These are phyloP conservation scores for Syncephalastrum monosporum DNA, from an alignment of 371 early-diverging fungal genomes.

Conservation along the genomic window DNA sequence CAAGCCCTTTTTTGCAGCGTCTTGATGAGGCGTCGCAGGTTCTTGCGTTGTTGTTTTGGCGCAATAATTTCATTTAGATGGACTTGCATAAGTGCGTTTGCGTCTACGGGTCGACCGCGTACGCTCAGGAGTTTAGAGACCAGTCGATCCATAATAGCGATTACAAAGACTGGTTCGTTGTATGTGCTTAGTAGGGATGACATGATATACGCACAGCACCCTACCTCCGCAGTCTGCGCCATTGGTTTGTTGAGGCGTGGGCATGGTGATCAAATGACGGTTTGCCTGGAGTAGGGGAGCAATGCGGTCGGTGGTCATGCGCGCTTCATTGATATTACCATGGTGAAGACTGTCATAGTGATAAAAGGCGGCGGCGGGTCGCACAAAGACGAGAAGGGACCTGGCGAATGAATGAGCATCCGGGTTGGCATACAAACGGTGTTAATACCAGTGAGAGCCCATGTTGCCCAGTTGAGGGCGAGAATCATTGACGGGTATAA, in stretches of 20 bases:
- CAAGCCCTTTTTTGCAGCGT: too few species aligned
- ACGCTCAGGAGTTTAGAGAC: conserved; percentile 3
- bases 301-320: conserved; percentile 18
- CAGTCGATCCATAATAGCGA: conserved; percentile 36
- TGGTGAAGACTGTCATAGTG: conserved; percentile 48
- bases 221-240: conserved; percentile 53
- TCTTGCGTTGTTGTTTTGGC: too few species aligned
- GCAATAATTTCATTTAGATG: too few species aligned
- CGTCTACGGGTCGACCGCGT: too few species aligned
- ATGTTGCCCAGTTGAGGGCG: conserved; percentile 33
- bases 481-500: conserved; percentile 51
- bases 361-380: conserved; percentile 30
- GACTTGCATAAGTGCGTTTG: too few species aligned
- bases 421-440: neutral
- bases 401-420: conserved; percentile 2
- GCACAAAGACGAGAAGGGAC: conserved; percentile 44
- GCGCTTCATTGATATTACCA: conserved; percentile 27
- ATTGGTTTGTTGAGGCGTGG: conserved; percentile 50
- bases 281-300: conserved; percentile 16
- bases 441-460: conserved; percentile 47
- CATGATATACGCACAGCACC: neutral
- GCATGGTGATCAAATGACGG: neutral
- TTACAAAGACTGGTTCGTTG: conserved; percentile 27
- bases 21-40: too few species aligned
- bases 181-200: neutral